These are phyloP conservation scores for Oropetium thomaeum DNA, from an alignment of 176 grass and related monocot species.

Conservation along the genomic window DNA sequence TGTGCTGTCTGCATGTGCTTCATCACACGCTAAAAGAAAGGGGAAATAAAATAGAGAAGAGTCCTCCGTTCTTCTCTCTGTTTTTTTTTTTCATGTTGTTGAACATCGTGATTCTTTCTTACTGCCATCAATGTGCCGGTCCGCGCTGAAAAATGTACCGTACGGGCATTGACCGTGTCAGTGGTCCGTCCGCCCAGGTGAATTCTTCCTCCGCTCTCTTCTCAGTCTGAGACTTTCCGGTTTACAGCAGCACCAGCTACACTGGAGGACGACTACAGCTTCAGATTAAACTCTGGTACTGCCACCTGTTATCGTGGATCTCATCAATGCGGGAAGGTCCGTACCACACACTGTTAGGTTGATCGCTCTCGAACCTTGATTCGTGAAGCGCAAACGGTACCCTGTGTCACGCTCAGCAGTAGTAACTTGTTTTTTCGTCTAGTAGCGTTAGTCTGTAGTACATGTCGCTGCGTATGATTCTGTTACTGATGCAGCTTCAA, in stretches of 20 bases:
- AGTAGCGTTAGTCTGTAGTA: neutral
- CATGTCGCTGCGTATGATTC: neutral
- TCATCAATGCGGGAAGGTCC: neutral
- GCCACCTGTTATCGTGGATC: neutral
- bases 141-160: neutral
- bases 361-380: neutral
- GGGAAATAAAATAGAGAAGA: no score
- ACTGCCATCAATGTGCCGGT: slow-evolving; percentile 20
- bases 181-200: neutral
- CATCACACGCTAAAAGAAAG: neutral
- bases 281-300: slow-evolving; percentile 31
- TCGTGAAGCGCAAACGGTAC: neutral
- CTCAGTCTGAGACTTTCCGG: neutral
- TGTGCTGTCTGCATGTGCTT: slow-evolving; percentile 28
- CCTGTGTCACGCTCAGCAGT: neutral
- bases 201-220: neutral
- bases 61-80: neutral
- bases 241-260: neutral
- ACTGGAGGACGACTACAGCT: no score
- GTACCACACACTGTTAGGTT: neutral
- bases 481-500: slow-evolving; percentile 7
- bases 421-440: slow-evolving; percentile 15
- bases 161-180: slow-evolving; percentile 39
- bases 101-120: neutral
- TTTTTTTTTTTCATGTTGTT: no score